These are phyloP conservation scores for Gnomoniopsis smithogilvyi DNA, from an alignment of 2,329 filamentous ascomycete species.

Conservation along the genomic window DNA sequence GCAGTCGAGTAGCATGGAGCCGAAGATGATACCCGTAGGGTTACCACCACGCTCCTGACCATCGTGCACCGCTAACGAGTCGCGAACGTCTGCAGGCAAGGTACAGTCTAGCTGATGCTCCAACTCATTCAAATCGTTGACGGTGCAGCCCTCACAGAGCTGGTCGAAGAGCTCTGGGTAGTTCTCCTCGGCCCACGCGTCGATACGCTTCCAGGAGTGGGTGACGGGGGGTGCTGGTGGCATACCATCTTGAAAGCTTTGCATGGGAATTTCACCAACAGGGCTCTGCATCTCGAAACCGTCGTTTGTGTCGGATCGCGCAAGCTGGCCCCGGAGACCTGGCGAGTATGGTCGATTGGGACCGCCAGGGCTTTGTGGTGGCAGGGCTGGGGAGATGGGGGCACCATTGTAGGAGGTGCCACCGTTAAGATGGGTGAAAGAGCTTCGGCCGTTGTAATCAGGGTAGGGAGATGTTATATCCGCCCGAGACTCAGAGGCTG, in stretches of 20 bases:
- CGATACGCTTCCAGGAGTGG: slow-evolving; percentile 94
- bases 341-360: slow-evolving; percentile 76
- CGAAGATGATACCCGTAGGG: slow-evolving; percentile 90
- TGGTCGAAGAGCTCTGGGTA: slow-evolving; percentile 95
- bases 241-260: slow-evolving; percentile 87
- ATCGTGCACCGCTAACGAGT: slow-evolving; percentile 87
- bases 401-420: slow-evolving; percentile 60
- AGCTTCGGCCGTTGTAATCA: slow-evolving; percentile 62
- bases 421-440: slow-evolving; percentile 48
- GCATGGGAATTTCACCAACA: slow-evolving; percentile 88
- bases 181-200: slow-evolving; percentile 89
- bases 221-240: slow-evolving; percentile 83
- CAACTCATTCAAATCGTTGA: slow-evolving; percentile 93
- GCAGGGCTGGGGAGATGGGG: slow-evolving; percentile 42
- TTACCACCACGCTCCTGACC: slow-evolving; percentile 93
- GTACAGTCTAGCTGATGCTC: slow-evolving; percentile 96
- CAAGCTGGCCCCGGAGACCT: slow-evolving; percentile 77
- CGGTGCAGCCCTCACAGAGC: slow-evolving; percentile 84
- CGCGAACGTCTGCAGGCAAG: slow-evolving; percentile 86
- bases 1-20: slow-evolving; percentile 93
- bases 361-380: slow-evolving; percentile 53
- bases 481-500: slow-evolving; percentile 81
- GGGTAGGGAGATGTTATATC: slow-evolving; percentile 78
- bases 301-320: slow-evolving; percentile 60
- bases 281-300: slow-evolving; percentile 68